These are phyloP conservation scores for Ganoderma multipileum DNA, from an alignment of 1,284 basidiomycete genomes.

Conservation along the genomic window DNA sequence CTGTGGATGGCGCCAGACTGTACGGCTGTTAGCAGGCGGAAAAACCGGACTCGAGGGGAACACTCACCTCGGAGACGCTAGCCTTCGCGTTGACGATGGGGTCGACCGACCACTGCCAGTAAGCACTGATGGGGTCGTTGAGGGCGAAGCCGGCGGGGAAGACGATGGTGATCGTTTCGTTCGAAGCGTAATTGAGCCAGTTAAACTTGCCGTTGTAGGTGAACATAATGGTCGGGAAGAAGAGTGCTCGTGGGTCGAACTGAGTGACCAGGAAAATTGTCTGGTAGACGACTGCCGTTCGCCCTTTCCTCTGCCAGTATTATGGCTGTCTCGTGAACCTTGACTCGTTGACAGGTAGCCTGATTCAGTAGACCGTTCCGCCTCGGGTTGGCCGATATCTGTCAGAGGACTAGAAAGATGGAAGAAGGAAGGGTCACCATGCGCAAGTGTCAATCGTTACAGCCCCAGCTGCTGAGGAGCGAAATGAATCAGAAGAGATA, in stretches of 20 bases:
- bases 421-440: background rate
- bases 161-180: background rate
- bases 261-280: background rate
- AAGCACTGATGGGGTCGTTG: background rate
- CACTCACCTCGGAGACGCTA: background rate
- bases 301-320: background rate
- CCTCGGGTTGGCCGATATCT: background rate
- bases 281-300: background rate
- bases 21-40: background rate
- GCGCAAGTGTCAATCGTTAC: background rate
- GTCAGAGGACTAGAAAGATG: no score
- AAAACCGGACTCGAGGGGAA: background rate
- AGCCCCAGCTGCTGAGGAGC: background rate
- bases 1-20: background rate
- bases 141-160: conserved; percentile 1
- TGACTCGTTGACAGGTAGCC: background rate
- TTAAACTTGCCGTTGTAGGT: background rate
- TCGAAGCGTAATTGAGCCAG: background rate
- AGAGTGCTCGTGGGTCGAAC: background rate
- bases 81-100: background rate
- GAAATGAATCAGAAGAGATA: background rate
- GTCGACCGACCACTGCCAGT: background rate
- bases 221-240: background rate
- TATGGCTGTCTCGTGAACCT: background rate
- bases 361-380: background rate